Percentiles rank a stretch among this genome's conserved stretches.
These are phyloP conservation scores for Apodospora peruviana DNA, from an alignment of 495 filamentous ascomycete species.

Conservation along the genomic window DNA sequence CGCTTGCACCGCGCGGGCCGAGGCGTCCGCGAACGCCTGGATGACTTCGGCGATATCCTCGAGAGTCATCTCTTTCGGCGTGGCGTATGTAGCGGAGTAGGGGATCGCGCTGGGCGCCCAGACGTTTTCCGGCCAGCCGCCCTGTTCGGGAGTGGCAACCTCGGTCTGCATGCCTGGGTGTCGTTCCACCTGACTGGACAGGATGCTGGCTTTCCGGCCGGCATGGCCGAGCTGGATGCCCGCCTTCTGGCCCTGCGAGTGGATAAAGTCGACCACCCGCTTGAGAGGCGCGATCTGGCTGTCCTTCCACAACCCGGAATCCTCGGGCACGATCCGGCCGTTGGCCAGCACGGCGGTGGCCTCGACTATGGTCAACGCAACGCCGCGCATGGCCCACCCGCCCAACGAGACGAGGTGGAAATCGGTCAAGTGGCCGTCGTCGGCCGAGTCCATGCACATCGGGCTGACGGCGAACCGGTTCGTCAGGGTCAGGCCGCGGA, in stretches of 20 bases:
- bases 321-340: constrained; percentile 67
- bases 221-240: constrained; percentile 72
- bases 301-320: constrained; percentile 65
- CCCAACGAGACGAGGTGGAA: constrained; percentile 65
- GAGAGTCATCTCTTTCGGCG: constrained; percentile 53
- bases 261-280: constrained; percentile 54
- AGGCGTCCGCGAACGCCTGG: constrained; percentile 53
- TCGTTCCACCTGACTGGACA: constrained; percentile 51
- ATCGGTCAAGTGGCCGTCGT: constrained; percentile 62
- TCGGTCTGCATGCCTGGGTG: constrained; percentile 12
- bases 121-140: constrained; percentile 65
- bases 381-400: constrained; percentile 58
- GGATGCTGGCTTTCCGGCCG: constrained; percentile 63
- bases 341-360: constrained; percentile 61
- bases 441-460: constrained; percentile 67
- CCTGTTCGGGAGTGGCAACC: constrained; percentile 44
- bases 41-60: constrained; percentile 61
- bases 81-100: constrained; percentile 37
- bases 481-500: constrained; percentile 62
- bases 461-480: constrained; percentile 62
- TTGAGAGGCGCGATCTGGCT: constrained; percentile 60
- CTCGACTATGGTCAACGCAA: constrained; percentile 61
- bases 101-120: constrained; percentile 40
- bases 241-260: constrained; percentile 60
- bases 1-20: constrained; percentile 55